phyloP scores from a whole-genome alignment of 176 grass and related monocot genomes.

The Musa troglodytarum region DNA sequence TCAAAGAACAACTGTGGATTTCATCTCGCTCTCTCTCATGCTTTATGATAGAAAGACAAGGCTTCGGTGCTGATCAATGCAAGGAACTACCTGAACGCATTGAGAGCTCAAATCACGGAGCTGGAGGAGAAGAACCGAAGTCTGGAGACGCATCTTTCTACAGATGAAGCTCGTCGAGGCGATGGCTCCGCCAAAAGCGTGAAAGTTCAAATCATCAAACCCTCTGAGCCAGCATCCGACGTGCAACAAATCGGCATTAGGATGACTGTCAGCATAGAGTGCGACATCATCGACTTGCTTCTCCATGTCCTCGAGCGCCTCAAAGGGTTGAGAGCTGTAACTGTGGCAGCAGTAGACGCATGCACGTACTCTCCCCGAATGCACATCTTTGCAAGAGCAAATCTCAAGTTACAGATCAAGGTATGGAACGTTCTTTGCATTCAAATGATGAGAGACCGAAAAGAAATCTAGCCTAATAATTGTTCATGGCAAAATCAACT shows the following conservation, averaged over 20 bases:
- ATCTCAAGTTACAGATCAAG: slow-evolving; percentile 61
- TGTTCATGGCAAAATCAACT: too few species aligned
- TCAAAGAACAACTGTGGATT: slow-evolving; percentile 10
- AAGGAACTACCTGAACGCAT: slow-evolving; percentile 45
- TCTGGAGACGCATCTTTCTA: slow-evolving; percentile 45
- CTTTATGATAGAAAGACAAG: slow-evolving; percentile 70
- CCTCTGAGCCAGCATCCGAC: slow-evolving; percentile 2
- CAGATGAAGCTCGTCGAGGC: not conserved
- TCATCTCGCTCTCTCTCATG: slow-evolving; percentile 5
- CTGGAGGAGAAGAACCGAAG: slow-evolving; percentile 77
- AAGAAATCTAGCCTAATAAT: too few species aligned
- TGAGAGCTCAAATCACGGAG: slow-evolving; percentile 56
- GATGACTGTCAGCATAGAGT: slow-evolving; percentile 65
- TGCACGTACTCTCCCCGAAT: slow-evolving; percentile 59
- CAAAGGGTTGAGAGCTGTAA: slow-evolving; percentile 32
- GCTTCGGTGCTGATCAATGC: slow-evolving; percentile 69
- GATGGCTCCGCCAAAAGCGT: slow-evolving; percentile 24
- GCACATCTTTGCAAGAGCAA: slow-evolving; percentile 53
- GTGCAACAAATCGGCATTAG: slow-evolving; percentile 44
- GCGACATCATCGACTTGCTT: slow-evolving; percentile 63
- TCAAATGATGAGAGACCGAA: too few species aligned
- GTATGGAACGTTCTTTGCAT: slow-evolving; percentile 10
- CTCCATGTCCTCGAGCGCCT: slow-evolving; percentile 62
- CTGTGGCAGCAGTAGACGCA: slow-evolving; percentile 60
- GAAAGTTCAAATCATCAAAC: slow-evolving; percentile 42